Conservation (phyloP, 768 basidiomycete species). For the Tricholoma hemisulphureum region DNA sequence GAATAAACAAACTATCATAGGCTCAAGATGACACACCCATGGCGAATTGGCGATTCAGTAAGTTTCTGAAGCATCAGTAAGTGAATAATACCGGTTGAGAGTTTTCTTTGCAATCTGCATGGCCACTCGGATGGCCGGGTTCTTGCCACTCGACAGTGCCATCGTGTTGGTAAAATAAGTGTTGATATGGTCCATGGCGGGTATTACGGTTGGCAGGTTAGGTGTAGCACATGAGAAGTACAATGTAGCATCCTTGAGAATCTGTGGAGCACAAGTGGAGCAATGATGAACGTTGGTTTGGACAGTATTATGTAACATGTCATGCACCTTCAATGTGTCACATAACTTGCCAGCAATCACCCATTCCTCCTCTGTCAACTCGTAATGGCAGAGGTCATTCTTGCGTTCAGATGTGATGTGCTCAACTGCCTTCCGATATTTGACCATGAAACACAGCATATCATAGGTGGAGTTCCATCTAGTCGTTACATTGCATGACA, state of each 20-base stretch:
- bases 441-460: background rate
- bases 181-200: slow-evolving; percentile 26
- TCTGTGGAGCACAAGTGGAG: slow-evolving; percentile 20
- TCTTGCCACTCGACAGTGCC: background rate
- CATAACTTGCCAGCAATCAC: background rate
- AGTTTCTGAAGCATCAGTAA: slow-evolving; percentile 30
- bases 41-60: slow-evolving; percentile 36
- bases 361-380: background rate
- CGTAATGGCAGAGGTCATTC: background rate
- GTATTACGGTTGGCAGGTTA: slow-evolving; percentile 34
- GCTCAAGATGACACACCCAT: slow-evolving; percentile 42
- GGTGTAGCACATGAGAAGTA: slow-evolving; percentile 34
- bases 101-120: slow-evolving; percentile 24
- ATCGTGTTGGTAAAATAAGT: background rate
- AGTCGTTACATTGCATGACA: slow-evolving; percentile 38
- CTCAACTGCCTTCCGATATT: background rate
- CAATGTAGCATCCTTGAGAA: slow-evolving; percentile 33
- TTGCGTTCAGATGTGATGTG: background rate
- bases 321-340: background rate
- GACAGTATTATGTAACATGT: background rate
- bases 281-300: too few species aligned
- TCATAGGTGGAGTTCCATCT: slow-evolving; percentile 34
- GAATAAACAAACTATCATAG: too few species aligned
- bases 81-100: slow-evolving; percentile 31
- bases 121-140: slow-evolving; percentile 22